Percentiles rank a stretch among this genome's conserved stretches.
Evolutionary conservation across 306 rosid genomes (phyloP).

Genomic region (Vachellia pachyceras): DNA sequence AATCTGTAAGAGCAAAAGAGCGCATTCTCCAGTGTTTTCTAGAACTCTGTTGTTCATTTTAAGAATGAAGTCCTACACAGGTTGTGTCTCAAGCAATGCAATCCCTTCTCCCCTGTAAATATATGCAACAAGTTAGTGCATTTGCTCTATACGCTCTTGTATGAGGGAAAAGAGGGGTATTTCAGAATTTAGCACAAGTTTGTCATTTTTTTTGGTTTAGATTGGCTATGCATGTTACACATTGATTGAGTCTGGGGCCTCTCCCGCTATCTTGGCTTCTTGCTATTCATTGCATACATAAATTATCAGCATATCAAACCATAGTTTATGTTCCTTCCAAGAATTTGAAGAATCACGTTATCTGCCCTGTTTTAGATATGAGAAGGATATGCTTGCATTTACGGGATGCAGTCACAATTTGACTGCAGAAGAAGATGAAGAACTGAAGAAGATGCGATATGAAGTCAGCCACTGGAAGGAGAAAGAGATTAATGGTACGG

Average conservation of each 20-base stretch:
- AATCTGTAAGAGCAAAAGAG: not conserved
- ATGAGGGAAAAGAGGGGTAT: too few species aligned
- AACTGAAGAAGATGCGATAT: constrained; percentile 80
- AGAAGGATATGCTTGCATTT: constrained; percentile 99
- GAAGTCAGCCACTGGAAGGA: constrained; percentile 99
- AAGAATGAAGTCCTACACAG: not conserved
- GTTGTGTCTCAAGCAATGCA: not conserved
- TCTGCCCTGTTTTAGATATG: constrained; percentile 62
- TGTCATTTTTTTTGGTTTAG: too few species aligned
- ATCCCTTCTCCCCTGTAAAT: not conserved
- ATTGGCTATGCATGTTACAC: not conserved
- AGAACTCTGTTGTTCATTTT: not conserved
- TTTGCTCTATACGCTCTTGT: too few species aligned
- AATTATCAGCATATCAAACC: not conserved
- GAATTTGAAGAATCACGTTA: constrained; percentile 15
- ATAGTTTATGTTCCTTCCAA: not conserved
- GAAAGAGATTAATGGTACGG: constrained; percentile 93
- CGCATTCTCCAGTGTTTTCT: not conserved
- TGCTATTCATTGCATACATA: too few species aligned
- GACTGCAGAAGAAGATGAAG: constrained; percentile 83
- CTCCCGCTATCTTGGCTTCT: too few species aligned
- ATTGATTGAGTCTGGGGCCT: too few species aligned
- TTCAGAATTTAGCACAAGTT: too few species aligned
- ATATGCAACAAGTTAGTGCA: not conserved
- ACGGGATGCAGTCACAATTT: constrained; percentile 96